Conservation (phyloP, 768 basidiomycete species). For the Boletus subparvulus region DNA sequence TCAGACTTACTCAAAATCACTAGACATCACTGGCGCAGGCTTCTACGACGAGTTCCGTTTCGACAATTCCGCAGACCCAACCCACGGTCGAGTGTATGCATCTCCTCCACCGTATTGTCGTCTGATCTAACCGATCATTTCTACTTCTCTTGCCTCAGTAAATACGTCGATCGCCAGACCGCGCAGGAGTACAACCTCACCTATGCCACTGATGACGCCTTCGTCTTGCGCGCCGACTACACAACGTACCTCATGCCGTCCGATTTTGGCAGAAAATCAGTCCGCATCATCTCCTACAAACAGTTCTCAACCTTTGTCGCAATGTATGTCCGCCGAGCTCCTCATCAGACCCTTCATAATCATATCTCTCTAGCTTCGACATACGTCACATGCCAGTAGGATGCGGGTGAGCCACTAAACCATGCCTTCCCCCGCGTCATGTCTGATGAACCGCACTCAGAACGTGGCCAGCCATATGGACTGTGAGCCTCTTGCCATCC, state of each 20-base stretch:
- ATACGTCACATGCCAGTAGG: slow-evolving; percentile 34
- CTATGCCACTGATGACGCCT: slow-evolving; percentile 24
- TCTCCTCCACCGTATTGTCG: background rate
- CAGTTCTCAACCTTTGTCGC: slow-evolving; percentile 17
- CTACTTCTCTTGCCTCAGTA: slow-evolving; percentile 8
- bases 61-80: slow-evolving; percentile 56
- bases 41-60: slow-evolving; percentile 53
- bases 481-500: slow-evolving; percentile 3
- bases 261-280: slow-evolving; percentile 30
- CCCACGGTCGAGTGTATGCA: slow-evolving; percentile 64
- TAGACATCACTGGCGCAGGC: slow-evolving; percentile 45
- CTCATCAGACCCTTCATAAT: background rate
- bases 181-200: slow-evolving; percentile 33
- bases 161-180: slow-evolving; percentile 26
- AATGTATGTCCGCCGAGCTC: slow-evolving; percentile 13
- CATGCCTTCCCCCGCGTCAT: background rate
- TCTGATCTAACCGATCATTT: background rate
- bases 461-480: slow-evolving; percentile 30
- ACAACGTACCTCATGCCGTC: slow-evolving; percentile 19
- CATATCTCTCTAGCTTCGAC: slow-evolving; percentile 23
- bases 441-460: slow-evolving; percentile 1
- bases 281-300: slow-evolving; percentile 28
- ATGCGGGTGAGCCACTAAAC: slow-evolving; percentile 23
- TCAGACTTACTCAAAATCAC: slow-evolving; percentile 18
- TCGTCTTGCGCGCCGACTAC: slow-evolving; percentile 33